Percentiles rank a stretch among this genome's conserved stretches.
Evolutionary conservation across 176 grass and related monocot species (phyloP).

Genomic region (Panicum miliaceum): DNA sequence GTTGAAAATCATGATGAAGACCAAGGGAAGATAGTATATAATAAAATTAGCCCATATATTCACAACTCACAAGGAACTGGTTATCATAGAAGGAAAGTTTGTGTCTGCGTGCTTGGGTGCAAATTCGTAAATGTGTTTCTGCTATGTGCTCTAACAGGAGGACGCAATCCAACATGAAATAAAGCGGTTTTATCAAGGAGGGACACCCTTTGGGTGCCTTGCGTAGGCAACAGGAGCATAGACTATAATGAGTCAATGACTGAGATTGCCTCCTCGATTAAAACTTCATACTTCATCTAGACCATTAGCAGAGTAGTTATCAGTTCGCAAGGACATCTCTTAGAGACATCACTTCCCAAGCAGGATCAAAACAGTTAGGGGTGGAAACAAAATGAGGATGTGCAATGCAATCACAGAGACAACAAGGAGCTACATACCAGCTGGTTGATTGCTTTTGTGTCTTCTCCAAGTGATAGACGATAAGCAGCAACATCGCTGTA

Average conservation of each 20-base stretch:
- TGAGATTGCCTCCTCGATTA: conserved; percentile 16
- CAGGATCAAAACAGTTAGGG: conserved; percentile 14
- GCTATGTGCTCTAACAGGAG: conserved; percentile 1
- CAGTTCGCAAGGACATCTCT: conserved; percentile 24
- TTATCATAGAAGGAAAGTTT: conserved; percentile 30
- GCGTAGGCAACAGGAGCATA: conserved; percentile 8
- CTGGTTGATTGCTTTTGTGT: conserved; percentile 99
- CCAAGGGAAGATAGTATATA: conserved; percentile 3
- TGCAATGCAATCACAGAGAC: conserved; percentile 21
- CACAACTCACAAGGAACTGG: background rate
- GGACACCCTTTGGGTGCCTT: background rate
- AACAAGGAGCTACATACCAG: conserved; percentile 64
- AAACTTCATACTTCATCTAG: conserved; percentile 26
- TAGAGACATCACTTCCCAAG: background rate
- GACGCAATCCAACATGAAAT: conserved; percentile 1
- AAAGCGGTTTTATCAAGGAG: background rate
- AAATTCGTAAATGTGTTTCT: conserved; percentile 14
- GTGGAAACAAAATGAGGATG: background rate
- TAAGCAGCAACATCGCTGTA: conserved; percentile 97
- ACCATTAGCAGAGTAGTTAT: background rate
- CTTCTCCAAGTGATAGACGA: conserved; percentile 88
- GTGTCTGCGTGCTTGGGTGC: conserved; percentile 1
- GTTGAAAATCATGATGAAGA: background rate
- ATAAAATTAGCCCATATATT: conserved; percentile 15
- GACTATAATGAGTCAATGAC: conserved; percentile 15